Evolutionary conservation across 2,329 filamentous ascomycete species (phyloP).

Genomic region (Scedosporium aurantiacum): DNA sequence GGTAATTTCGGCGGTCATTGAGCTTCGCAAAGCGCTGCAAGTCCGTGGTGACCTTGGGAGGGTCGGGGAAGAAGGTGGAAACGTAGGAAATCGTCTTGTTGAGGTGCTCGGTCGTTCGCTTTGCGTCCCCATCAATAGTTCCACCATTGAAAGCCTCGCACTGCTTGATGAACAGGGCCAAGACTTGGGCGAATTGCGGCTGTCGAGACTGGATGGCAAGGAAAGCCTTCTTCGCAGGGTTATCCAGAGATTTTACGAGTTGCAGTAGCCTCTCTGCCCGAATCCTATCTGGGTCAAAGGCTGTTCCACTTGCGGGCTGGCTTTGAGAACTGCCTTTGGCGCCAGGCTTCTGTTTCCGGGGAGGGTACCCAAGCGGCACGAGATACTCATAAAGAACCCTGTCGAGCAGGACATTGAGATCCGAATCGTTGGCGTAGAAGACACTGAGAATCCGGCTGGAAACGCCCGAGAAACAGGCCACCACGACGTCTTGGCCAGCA

Average conservation of each 20-base stretch:
- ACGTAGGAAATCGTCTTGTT: slow-evolving; percentile 64
- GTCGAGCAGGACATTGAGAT: slow-evolving; percentile 76
- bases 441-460: slow-evolving; percentile 78
- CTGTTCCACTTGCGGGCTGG: slow-evolving; percentile 29
- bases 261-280: slow-evolving; percentile 76
- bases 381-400: slow-evolving; percentile 78
- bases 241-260: slow-evolving; percentile 67
- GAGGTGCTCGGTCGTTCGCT: slow-evolving; percentile 58
- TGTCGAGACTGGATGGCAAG: slow-evolving; percentile 77
- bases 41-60: slow-evolving; percentile 59
- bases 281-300: slow-evolving; percentile 57
- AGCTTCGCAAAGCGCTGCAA: slow-evolving; percentile 83
- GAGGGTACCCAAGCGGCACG: slow-evolving; percentile 79
- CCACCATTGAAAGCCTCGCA: slow-evolving; percentile 88
- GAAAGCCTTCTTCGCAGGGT: slow-evolving; percentile 73
- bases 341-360: slow-evolving; percentile 44
- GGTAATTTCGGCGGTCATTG: slow-evolving; percentile 82
- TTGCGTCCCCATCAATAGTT: slow-evolving; percentile 61
- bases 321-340: slow-evolving; percentile 45
- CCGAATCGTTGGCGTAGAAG: slow-evolving; percentile 79
- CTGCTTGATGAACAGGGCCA: slow-evolving; percentile 67
- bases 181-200: slow-evolving; percentile 58
- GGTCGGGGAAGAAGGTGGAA: slow-evolving; percentile 65
- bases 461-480: slow-evolving; percentile 64
- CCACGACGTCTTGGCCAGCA: slow-evolving; percentile 66